Evolutionary conservation across 768 basidiomycete species (phyloP), one percentile per base, ranked within the genome.

Genomic region (Agrocybe pediades): DNA sequence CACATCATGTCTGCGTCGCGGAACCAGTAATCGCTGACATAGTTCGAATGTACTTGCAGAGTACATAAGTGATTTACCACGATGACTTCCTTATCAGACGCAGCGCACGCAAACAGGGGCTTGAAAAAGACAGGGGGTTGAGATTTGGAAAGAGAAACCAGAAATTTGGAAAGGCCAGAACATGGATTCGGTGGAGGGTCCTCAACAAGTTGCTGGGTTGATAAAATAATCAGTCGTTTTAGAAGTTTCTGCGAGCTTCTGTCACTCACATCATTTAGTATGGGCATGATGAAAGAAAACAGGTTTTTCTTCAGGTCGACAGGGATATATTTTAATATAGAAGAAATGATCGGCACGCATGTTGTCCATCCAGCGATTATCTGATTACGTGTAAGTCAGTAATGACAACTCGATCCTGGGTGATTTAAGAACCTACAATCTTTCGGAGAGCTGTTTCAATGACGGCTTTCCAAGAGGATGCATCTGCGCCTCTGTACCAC

Each of bases 1-100:
- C 84, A 75, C 60, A 90, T 71, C 88, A 92, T 91, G 60, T 90
- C 89, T 6, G 83, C 74, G 64, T 90, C 84, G 20, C 79, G 75
- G 6, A 76, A 74, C 88, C 87, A 90, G 59, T 85, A 82, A 55
- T 84, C 82, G 2, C 80, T 75, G 15, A 88, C 70, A 61, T 82
- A 80, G 25, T 73, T 76, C 4, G 81, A 73, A 50, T 87, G 59
- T 1, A 79, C 74, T 13, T 73, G 70, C 42, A 91, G 64, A 3
- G 77, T 73, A 41, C 81, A 77, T 0, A 90, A 76, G 55, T 88
- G 81, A 49, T 80, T 82, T 9, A 82, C 73, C 9, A 88, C 74
- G 9, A 79, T 74, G n/a, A 79, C 62, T 50, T 84, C 84, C 59
- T 86, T 87, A 40, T 76, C 74, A 0, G 87, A 83, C 2, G 82